Evolutionary conservation across 1,284 basidiomycete species (phyloP), one percentile per base, ranked within the genome.

Genomic region (Cryptococcus sp.): DNA sequence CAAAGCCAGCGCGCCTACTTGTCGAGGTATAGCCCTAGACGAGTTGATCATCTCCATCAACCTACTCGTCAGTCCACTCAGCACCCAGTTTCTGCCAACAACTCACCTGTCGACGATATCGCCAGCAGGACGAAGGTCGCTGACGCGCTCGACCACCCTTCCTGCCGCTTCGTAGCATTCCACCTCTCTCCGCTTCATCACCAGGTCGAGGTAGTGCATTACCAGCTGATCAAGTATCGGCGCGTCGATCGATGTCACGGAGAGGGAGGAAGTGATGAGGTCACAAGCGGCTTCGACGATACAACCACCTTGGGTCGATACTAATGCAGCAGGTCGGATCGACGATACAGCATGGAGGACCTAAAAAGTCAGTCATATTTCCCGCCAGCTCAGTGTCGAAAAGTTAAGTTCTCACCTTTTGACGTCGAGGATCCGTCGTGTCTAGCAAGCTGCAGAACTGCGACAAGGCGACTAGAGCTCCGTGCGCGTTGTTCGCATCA

Each of bases 401-500:
- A n/a, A n/a, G n/a, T n/a, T n/a, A n/a, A n/a, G n/a, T n/a, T n/a
- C 56, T 46, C 28, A 58, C 59, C 19, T 34, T 37, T 12, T 23
- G 35, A 34, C 41, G 53, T 24, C 32, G 42, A 19, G 43, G 16
- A 21, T 52, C 45, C 42, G 56, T 45, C 60, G 48, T 28, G 22
- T n/a, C 18, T 6, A 52, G 56, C 28, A 49, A 53, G 51, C 23
- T 39, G 0, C 86, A 82, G 7, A 95, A 74, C 62, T 90, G 83
- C 5, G 80, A 78, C 25, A 97, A 74, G 1, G 82, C 82, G 12
- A 85, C 75, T 5, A 97, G 71, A n/a, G 80, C 83, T 2, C 93
- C 93, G 65, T 97, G 92, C 2, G 89, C 73, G 61, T 87, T 85
- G 19, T 78, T 75, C 4, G 76, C 62, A 65, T 97, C 91, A 19